Base-by-base conservation (phyloP, 169 alveolate species). In the Plasmodium cynomolgi region DNA sequence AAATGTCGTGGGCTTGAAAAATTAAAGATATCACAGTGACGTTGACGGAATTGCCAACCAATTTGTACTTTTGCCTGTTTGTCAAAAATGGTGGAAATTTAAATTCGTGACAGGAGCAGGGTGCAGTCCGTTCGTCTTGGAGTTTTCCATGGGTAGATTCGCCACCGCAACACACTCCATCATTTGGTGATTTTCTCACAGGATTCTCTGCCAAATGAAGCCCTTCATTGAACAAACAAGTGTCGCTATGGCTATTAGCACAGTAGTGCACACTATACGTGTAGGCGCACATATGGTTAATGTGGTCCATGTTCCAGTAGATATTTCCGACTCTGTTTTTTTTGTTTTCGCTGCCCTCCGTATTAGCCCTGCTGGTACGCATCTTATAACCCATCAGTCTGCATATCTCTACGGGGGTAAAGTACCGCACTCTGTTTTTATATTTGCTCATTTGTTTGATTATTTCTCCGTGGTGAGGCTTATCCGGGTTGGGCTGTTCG, bases 361-460 rank as follows among this genome's bases (percentile, higher is more conserved):
- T 90, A 68, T 34, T 54, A 44, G 23, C 15, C 20, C 37, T 62
- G 47, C 54, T 47, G 68, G 94, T 90, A 17, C 47, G 81, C 91
- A 90, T 90, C 54, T 90, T 90, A 81, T 50, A 90, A 20, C 94
- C 94, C 94, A 90, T 90, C 26, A 90, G 74, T 90, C 94, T 56
- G 20, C 91, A 81, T 80, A 90, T 90, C 72, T 90, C 94, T 39
- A 81, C 54, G 6, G 94, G 94, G 72, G 94, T 90, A 81, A 90
- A 90, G 74, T 90, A 90, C 29, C 94, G 17, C 20, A 81, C 94
- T 17, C 83, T 62, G 29, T 90, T 58, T 90, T 79, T 86, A 39
- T 90, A 81, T 62, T 81, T 90, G 81, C 34, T 81, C 91, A 90
- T 90, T 62, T 44, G 29, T 7, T 62, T 81, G 44, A 68, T 29